phyloP scores from a whole-genome alignment of 208 protist species.

The Tritrichomonas musculus region DNA sequence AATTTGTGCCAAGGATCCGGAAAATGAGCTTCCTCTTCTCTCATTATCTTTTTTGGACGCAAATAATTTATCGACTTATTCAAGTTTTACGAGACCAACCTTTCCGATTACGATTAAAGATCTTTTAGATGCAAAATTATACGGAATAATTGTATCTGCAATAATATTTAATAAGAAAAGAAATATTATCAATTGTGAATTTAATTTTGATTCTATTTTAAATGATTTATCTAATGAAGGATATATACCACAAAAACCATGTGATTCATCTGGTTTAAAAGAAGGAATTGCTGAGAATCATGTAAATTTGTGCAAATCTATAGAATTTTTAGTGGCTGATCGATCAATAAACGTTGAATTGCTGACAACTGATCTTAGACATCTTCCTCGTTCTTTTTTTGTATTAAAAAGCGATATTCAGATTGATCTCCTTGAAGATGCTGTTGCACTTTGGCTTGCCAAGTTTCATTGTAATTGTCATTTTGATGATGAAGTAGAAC shows the following conservation, averaged over 20 bases:
- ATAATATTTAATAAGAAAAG: too few species aligned
- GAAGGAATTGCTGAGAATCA: neutral
- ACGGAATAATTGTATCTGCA: too few species aligned
- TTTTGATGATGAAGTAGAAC: neutral
- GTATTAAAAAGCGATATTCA: neutral
- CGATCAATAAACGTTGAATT: neutral
- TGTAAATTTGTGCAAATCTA: neutral
- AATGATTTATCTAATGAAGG: neutral
- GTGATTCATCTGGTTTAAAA: neutral
- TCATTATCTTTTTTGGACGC: too few species aligned
- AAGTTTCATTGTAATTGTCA: neutral
- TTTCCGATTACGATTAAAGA: too few species aligned
- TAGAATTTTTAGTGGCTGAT: neutral
- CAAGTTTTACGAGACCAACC: too few species aligned
- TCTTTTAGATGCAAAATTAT: too few species aligned
- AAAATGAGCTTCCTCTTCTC: too few species aligned
- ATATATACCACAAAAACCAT: constrained; percentile 22
- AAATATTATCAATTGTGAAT: too few species aligned
- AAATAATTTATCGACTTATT: too few species aligned
- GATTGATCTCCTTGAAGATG: neutral
- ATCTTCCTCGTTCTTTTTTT: neutral
- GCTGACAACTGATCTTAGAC: neutral
- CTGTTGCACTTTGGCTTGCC: neutral
- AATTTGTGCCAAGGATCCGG: too few species aligned
- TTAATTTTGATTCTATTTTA: neutral